phyloP scores from a whole-genome alignment of 2,329 filamentous ascomycete species.

The Simplicillium sp. region DNA sequence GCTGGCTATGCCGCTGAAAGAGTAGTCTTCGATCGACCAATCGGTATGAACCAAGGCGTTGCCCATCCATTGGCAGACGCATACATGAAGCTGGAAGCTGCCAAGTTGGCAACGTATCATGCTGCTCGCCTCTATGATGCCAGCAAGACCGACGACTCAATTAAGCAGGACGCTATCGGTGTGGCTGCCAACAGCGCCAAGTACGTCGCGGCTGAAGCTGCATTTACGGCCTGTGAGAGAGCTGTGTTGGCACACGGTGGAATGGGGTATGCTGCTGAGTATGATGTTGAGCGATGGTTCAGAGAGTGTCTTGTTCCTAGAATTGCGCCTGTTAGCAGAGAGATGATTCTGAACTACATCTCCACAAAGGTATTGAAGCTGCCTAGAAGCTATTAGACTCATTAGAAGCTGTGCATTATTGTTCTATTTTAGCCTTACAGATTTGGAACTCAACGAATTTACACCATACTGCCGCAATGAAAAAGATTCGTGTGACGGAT shows the following conservation, averaged over 20 bases:
- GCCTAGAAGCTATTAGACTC: constrained; percentile 54
- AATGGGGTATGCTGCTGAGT: constrained; percentile 57
- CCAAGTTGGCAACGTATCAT: constrained; percentile 56
- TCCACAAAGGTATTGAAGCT: constrained; percentile 57
- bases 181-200: constrained; percentile 62
- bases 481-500: too few species aligned
- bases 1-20: constrained; percentile 57
- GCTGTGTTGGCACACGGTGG: constrained; percentile 51
- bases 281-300: constrained; percentile 56
- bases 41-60: constrained; percentile 58
- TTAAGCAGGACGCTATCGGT: constrained; percentile 48
- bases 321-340: constrained; percentile 55
- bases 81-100: constrained; percentile 56
- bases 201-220: constrained; percentile 58
- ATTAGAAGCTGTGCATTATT: too few species aligned
- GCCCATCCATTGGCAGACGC: constrained; percentile 56
- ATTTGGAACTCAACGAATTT: too few species aligned
- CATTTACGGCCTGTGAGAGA: constrained; percentile 52
- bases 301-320: constrained; percentile 56
- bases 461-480: too few species aligned
- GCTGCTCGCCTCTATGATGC: constrained; percentile 53
- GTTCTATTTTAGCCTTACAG: too few species aligned
- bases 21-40: constrained; percentile 54
- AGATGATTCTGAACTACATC: constrained; percentile 71
- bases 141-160: constrained; percentile 36